Conservation (phyloP, 2,329 filamentous ascomycete species). For the Thyridium curvatum region DNA sequence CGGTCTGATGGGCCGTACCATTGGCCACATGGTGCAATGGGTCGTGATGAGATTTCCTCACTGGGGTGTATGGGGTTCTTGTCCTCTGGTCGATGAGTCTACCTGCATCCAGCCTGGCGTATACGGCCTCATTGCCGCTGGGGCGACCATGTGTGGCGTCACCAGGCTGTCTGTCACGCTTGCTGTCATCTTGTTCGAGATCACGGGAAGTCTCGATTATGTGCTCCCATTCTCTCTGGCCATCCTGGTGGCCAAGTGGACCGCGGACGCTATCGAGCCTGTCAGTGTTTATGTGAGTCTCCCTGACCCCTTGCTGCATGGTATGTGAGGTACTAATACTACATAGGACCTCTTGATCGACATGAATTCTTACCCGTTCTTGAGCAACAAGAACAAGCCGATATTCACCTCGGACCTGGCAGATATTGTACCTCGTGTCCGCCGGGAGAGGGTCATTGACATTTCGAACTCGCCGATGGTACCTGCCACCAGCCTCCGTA, state of each 20-base stretch:
- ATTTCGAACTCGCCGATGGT: slow-evolving; percentile 79
- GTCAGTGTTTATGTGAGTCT: slow-evolving; percentile 77
- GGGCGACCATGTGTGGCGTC: slow-evolving; percentile 96
- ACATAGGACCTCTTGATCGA: slow-evolving; percentile 78
- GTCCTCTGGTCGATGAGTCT: slow-evolving; percentile 63
- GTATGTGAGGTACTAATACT: slow-evolving; percentile 9
- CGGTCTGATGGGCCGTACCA: slow-evolving; percentile 79
- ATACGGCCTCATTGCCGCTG: slow-evolving; percentile 89
- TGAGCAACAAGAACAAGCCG: slow-evolving; percentile 94
- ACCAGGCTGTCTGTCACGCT: slow-evolving; percentile 89
- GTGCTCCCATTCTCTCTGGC: slow-evolving; percentile 91
- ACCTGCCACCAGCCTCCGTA: slow-evolving; percentile 66
- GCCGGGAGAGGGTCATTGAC: slow-evolving; percentile 77
- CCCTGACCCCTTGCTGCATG: neutral
- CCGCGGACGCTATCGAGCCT: slow-evolving; percentile 89
- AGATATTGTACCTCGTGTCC: slow-evolving; percentile 74
- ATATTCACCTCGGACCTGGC: slow-evolving; percentile 83
- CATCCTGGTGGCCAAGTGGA: slow-evolving; percentile 96
- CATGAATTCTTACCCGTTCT: slow-evolving; percentile 95
- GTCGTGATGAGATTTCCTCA: slow-evolving; percentile 67
- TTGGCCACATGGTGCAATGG: slow-evolving; percentile 82
- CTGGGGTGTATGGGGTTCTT: slow-evolving; percentile 68
- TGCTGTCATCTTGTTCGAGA: slow-evolving; percentile 90
- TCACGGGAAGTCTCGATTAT: slow-evolving; percentile 91
- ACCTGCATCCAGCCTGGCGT: slow-evolving; percentile 94